Evolutionary conservation across 257 asterid genomes (phyloP).

Genomic region (Avicennia marina): DNA sequence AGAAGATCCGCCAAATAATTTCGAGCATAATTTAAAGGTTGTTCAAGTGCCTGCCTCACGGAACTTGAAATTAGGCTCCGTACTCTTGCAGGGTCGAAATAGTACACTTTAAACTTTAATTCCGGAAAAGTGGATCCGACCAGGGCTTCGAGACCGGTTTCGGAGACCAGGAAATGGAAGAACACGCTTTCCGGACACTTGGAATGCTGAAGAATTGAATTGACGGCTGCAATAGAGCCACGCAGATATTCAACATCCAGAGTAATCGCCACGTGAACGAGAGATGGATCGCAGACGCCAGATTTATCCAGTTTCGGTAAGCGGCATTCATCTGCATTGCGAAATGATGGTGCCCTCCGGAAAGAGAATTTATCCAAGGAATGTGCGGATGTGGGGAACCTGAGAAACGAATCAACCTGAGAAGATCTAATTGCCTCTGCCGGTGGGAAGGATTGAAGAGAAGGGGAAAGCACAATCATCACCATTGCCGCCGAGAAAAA

Average conservation of each 20-base stretch:
- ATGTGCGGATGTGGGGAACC: slow-evolving; percentile 15
- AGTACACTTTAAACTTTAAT: slow-evolving; percentile 42
- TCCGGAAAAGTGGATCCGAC: slow-evolving; percentile 45
- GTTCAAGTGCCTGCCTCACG: slow-evolving; percentile 55
- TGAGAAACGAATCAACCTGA: slow-evolving; percentile 12
- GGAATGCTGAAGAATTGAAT: slow-evolving; percentile 54
- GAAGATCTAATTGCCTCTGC: slow-evolving; percentile 42
- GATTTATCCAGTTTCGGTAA: not conserved
- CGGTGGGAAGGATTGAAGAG: slow-evolving; percentile 50
- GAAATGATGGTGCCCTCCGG: slow-evolving; percentile 31
- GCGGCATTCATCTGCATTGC: slow-evolving; percentile 36
- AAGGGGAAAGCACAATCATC: slow-evolving; percentile 42
- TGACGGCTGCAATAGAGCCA: slow-evolving; percentile 65
- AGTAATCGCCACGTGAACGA: slow-evolving; percentile 64
- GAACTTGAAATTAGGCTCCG: slow-evolving; percentile 44
- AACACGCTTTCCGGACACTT: slow-evolving; percentile 57
- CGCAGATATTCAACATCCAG: slow-evolving; percentile 56
- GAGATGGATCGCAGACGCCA: slow-evolving; percentile 37
- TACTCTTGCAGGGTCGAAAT: slow-evolving; percentile 53
- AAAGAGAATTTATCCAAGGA: slow-evolving; percentile 22
- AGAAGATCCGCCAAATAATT: slow-evolving; percentile 52
- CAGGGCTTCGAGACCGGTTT: slow-evolving; percentile 31
- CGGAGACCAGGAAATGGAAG: slow-evolving; percentile 57
- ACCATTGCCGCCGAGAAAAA: slow-evolving; percentile 35
- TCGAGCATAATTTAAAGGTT: slow-evolving; percentile 70